Conservation (phyloP, 345 rosid species). For the Melaleuca alternifolia region DNA sequence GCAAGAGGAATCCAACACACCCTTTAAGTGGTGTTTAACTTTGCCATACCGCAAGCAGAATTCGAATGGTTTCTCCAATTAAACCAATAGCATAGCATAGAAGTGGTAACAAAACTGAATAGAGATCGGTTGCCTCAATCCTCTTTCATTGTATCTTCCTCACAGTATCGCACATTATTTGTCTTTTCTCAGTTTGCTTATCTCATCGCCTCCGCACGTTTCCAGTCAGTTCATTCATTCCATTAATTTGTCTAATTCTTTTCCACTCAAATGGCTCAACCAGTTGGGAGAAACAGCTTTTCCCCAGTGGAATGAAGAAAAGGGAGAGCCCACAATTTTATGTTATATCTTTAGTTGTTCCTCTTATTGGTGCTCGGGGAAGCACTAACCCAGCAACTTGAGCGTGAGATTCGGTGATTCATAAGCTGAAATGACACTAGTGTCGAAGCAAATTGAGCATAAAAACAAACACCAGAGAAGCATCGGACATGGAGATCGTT, state of each 20-base stretch:
- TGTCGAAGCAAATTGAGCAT: not conserved
- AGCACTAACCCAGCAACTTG: constrained; percentile 4
- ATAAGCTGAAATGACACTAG: not conserved
- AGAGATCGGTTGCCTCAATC: not conserved
- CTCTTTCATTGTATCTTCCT: not conserved
- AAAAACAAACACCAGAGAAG: not conserved
- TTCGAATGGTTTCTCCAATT: not conserved
- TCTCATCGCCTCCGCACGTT: not conserved
- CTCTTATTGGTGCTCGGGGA: not conserved
- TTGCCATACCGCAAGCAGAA: not conserved
- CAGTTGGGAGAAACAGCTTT: not conserved
- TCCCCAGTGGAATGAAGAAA: not conserved
- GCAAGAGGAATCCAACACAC: not conserved
- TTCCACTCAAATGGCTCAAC: not conserved
- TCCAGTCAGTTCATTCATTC: not conserved
- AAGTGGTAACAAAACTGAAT: not conserved
- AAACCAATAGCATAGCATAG: not conserved
- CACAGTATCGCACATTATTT: not conserved
- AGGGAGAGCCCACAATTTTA: not conserved
- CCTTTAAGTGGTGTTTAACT: not conserved
- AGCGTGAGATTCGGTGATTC: not conserved
- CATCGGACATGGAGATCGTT: not conserved
- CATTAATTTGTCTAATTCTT: not conserved
- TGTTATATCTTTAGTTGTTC: not conserved
- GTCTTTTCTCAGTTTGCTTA: not conserved